Base-by-base conservation (phyloP, 2,329 filamentous ascomycete species). In the Beauveria australis region DNA sequence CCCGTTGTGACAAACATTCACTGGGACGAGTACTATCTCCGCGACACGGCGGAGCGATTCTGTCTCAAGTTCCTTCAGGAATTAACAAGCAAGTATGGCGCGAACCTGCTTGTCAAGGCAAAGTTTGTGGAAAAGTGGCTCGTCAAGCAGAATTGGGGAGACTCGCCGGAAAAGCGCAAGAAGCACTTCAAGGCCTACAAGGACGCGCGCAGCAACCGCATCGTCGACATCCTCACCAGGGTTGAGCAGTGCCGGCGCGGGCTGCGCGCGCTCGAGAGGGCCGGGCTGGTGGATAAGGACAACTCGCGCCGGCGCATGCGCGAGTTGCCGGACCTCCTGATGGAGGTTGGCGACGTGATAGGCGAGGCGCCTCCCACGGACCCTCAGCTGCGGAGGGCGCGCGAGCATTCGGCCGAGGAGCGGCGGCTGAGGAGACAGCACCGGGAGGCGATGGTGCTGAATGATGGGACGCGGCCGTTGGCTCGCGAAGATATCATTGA, bases 401-500 rank as follows among this genome's bases (percentile, higher is more conserved):
- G 78, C 62, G 81, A 84, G 61, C 81, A 84, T 70, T 85, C 78
- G 62, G 78, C 74, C 7, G 86, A 86, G 69, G 89, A 93, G 71
- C 86, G 89, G 67, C 83, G 88, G 58, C 78, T 92, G 63, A 79
- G 91, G 62, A 82, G 92, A 65, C 82, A 90, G 54, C 83, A 93
- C 69, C 82, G 92, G 65, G 91, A 96, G 75, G 92, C 91, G 5
- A 92, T 97, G 83, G 92, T 97, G 22, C 78, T 96, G 61, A 93
- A 92, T 68, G 91, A 96, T 68, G 89, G 90, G n/a, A 90, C 84
- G 24, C 81, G 87, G 37, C 88, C 89, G 1, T 72, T 96, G 49
- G 85, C 83, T 4, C 83, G 85, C 64, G 84, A 85, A 49, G 89
- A 96, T 70, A 95, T 96, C 41, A 90, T 92, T 58, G 87, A 94